Percentiles rank a stretch among this genome's conserved stretches.
phyloP scores from a whole-genome alignment of 345 rosid genomes.

The Brassica napus region Da-Ae NC_063440.1:246001-246500 shows the following conservation, averaged over 20 bases:
- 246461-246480: neutral
- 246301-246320: slow-evolving; percentile 73
- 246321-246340: neutral
- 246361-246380: neutral
- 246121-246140: neutral
- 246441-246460: slow-evolving; percentile 72
- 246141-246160: neutral
- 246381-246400: slow-evolving; percentile 54
- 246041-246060: slow-evolving; percentile 61
- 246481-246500: neutral
- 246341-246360: neutral
- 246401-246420: slow-evolving; percentile 63
- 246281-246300: slow-evolving; percentile 75
- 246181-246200: slow-evolving; percentile 84
- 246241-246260: slow-evolving; percentile 48
- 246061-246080: slow-evolving; percentile 64
- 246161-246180: slow-evolving; percentile 52
- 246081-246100: neutral
- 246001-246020: slow-evolving; percentile 79
- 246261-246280: slow-evolving; percentile 52
- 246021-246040: slow-evolving; percentile 87
- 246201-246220: slow-evolving; percentile 75
- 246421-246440: slow-evolving; percentile 60
- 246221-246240: slow-evolving; percentile 54
- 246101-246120: neutral